Evolutionary conservation across 1,139 yeast genomes (phyloP).

Genomic region (Geotrichum carabidarum): DNA sequence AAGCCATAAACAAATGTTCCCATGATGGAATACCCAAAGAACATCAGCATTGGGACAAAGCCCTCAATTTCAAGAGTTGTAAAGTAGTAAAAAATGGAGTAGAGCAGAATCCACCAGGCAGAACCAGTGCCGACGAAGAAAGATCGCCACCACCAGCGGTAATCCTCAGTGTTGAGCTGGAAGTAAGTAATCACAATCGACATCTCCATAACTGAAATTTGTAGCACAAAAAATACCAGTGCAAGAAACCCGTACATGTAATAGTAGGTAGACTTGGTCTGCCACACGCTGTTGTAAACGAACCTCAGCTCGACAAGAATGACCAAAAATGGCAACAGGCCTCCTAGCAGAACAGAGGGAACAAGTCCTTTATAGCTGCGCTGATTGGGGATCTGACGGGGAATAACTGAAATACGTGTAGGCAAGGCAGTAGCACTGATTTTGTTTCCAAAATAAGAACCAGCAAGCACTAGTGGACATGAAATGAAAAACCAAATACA

Average conservation of each 20-base stretch:
- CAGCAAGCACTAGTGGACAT: constrained; percentile 68
- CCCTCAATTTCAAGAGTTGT: constrained; percentile 40
- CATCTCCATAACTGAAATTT: constrained; percentile 63
- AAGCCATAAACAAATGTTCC: constrained; percentile 60
- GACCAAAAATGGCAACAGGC: constrained; percentile 72
- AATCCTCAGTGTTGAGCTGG: constrained; percentile 57
- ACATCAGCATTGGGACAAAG: constrained; percentile 62
- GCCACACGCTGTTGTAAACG: constrained; percentile 73
- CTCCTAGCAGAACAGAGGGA: constrained; percentile 44
- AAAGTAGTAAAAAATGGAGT: constrained; percentile 64
- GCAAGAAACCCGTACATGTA: constrained; percentile 76
- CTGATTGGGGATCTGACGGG: constrained; percentile 40
- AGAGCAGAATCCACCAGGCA: constrained; percentile 63
- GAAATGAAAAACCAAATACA: constrained; percentile 58
- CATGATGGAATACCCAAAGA: constrained; percentile 66
- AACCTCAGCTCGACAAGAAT: constrained; percentile 72
- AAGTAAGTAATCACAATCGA: constrained; percentile 68
- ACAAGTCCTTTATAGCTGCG: constrained; percentile 38
- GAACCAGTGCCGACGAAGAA: constrained; percentile 68
- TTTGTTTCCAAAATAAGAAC: constrained; percentile 58
- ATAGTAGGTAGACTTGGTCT: constrained; percentile 72
- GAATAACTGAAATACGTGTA: constrained; percentile 34
- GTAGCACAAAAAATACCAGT: constrained; percentile 54
- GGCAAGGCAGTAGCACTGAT: constrained; percentile 33
- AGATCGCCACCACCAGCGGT: constrained; percentile 81